Percentiles rank a stretch among this genome's conserved stretches.
Evolutionary conservation across 2,329 filamentous ascomycete species (phyloP).

Genomic region (Plenodomus lindquistii): DNA sequence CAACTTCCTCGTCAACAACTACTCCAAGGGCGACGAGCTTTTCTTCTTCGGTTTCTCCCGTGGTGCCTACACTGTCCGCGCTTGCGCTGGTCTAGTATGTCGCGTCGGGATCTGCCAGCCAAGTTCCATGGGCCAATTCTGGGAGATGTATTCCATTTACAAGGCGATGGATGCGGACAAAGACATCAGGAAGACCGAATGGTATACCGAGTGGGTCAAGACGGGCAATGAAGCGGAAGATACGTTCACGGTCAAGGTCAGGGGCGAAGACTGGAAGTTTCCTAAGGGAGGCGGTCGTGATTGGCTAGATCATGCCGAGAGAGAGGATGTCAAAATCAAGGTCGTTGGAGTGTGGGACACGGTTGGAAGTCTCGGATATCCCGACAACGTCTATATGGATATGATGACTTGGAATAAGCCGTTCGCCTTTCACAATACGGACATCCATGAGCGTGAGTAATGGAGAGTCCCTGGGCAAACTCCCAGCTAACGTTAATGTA

Average conservation of each 20-base stretch:
- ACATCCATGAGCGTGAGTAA: conserved; percentile 30
- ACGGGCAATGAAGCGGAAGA: conserved; percentile 12
- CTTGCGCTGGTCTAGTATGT: conserved; percentile 23
- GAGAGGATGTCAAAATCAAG: conserved; percentile 33
- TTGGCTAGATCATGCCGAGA: conserved; percentile 3
- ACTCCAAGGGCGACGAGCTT: conserved; percentile 47
- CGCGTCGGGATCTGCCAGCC: conserved; percentile 21
- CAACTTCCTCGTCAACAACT: conserved; percentile 59
- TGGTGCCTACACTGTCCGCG: conserved; percentile 41
- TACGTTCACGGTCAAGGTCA: background rate
- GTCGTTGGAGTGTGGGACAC: conserved; percentile 51
- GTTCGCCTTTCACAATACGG: conserved; percentile 49
- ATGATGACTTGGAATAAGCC: conserved; percentile 17
- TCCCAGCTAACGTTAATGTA: background rate
- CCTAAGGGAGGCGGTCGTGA: background rate
- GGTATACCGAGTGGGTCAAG: conserved; percentile 8
- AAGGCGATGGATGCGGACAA: background rate
- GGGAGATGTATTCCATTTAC: conserved; percentile 5
- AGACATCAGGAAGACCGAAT: background rate
- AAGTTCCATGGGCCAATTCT: conserved; percentile 8
- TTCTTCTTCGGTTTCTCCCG: conserved; percentile 49
- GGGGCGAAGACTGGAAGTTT: background rate
- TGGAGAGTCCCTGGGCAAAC: background rate
- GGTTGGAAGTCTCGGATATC: conserved; percentile 45
- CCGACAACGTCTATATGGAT: conserved; percentile 10